Base-by-base conservation (phyloP, 139 green algal species). In the Deuterostichococcus epilithicus region DNA sequence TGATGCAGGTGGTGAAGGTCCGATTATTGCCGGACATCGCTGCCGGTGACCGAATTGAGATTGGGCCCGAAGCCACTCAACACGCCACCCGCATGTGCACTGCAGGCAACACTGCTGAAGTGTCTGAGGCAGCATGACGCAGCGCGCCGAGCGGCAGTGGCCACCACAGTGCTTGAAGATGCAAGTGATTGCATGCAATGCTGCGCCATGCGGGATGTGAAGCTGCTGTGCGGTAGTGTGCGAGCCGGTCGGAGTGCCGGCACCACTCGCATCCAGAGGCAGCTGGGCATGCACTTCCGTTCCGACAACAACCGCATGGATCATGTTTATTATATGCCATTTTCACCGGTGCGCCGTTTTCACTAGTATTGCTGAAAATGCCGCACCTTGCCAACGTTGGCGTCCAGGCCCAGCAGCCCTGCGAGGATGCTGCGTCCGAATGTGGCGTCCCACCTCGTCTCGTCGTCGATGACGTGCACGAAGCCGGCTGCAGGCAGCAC, bases 401-500 rank as follows among this genome's bases (percentile, higher is more conserved):
- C 76, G 0, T 88, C 89, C 82, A 97, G 83, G 39, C 86, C 73
- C 79, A 98, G 79, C 82, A 98, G 86, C 3, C 95, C 92, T 23
- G 92, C 83, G 72, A 98, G 45, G 13, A 96, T 86, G 75, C 89
- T 86, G 10, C 92, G 85, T 0, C 90, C 93, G 65, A 98, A 88
- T 3, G 86, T 35, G 22, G 26, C 25, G 76, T 96, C 91, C 76
- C 96, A 99, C 30, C 87, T 86, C 8, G 70, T 42, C 76, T 97
- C 94, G 74, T 99, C 88, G 74, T 99, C 95, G 37, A 99, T 96
- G 10, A 98, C 91, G 78, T 99, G 95, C 65, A 96, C 87, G 79
- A 93, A 97, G 58, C 95, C 92, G 5, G 59, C 44, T 63, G 52
- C 52, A 63, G 10, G 3, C 10, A 8, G 42, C 3, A 79, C 72